Conservation (phyloP, 2,329 filamentous ascomycete genomes). For the Arthrobotrys pseudoclavata region DNA sequence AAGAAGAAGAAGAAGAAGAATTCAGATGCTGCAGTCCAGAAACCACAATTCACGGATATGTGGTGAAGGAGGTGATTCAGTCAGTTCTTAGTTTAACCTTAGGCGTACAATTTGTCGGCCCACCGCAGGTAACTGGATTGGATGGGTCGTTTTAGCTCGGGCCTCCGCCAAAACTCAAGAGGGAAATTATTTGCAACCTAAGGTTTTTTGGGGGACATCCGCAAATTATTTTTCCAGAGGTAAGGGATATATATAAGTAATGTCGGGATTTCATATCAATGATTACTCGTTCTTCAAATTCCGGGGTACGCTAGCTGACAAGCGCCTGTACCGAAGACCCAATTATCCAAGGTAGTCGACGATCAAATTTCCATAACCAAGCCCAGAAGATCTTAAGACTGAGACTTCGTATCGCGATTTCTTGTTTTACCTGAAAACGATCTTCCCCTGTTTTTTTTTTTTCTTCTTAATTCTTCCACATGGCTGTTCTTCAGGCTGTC, state of each 20-base stretch:
- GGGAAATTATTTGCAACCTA: slow-evolving; percentile 38
- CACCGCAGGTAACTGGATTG: slow-evolving; percentile 40
- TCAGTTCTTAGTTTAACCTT: slow-evolving; percentile 1
- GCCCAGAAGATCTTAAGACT: slow-evolving; percentile 20
- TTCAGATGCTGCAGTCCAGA: background rate
- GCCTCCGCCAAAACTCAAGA: slow-evolving; percentile 41
- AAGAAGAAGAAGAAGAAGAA: background rate
- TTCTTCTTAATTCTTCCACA: slow-evolving; percentile 22
- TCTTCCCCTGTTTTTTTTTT: slow-evolving; percentile 7
- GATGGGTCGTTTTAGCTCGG: slow-evolving; percentile 51
- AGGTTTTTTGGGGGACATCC: slow-evolving; percentile 4
- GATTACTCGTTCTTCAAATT: slow-evolving; percentile 35
- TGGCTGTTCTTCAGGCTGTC: slow-evolving; percentile 39
- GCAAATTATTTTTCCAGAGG: slow-evolving; percentile 15
- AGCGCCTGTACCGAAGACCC: slow-evolving; percentile 43
- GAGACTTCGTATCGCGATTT: slow-evolving; percentile 7
- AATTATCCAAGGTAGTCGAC: slow-evolving; percentile 34
- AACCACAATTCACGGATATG: slow-evolving; percentile 18
- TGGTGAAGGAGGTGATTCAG: slow-evolving; percentile 44
- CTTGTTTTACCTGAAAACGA: slow-evolving; percentile 17
- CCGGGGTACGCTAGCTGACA: slow-evolving; percentile 51
- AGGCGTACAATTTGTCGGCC: slow-evolving; percentile 27
- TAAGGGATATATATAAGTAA: slow-evolving; percentile 48
- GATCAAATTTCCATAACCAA: slow-evolving; percentile 39
- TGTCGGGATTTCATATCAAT: slow-evolving; percentile 43